Evolutionary conservation across 2,329 filamentous ascomycete genomes (phyloP).

Genomic region (Nemania bipapillata): DNA sequence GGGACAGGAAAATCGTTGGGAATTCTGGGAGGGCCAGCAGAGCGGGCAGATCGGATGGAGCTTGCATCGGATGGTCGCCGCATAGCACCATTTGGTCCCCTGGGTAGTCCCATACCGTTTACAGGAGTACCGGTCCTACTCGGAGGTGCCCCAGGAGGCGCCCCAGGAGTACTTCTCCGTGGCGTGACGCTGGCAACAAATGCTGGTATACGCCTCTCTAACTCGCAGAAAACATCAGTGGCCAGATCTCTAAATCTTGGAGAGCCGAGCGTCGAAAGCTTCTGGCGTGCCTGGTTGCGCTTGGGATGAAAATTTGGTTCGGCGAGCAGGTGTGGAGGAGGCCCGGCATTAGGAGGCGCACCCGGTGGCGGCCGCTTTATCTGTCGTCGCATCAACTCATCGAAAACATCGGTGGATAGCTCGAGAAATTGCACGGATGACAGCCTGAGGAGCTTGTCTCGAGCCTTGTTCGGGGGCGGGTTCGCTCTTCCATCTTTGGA

Average conservation of each 20-base stretch:
- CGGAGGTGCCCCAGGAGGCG: constrained; percentile 65
- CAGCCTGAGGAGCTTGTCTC: constrained; percentile 91
- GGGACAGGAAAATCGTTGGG: constrained; percentile 64
- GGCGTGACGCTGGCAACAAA: constrained; percentile 77
- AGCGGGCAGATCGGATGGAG: constrained; percentile 65
- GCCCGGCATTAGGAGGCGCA: constrained; percentile 60
- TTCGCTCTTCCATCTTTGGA: constrained; percentile 79
- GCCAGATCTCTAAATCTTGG: constrained; percentile 90
- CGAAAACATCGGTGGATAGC: constrained; percentile 95
- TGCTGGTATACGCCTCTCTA: constrained; percentile 87
- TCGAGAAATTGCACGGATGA: constrained; percentile 96
- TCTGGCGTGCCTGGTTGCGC: constrained; percentile 95
- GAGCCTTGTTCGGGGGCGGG: constrained; percentile 83
- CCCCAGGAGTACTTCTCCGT: constrained; percentile 70
- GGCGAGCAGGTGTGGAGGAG: constrained; percentile 82
- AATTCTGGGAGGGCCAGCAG: constrained; percentile 51
- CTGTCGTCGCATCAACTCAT: constrained; percentile 90
- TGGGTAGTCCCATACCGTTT: constrained; percentile 65
- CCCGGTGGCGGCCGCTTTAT: constrained; percentile 67
- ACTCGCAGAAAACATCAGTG: constrained; percentile 94
- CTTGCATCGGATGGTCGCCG: constrained; percentile 71
- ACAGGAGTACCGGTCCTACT: constrained; percentile 72
- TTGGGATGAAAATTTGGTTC: constrained; percentile 93
- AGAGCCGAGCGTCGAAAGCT: constrained; percentile 87
- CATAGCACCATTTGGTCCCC: constrained; percentile 62